Percentiles rank a stretch among this genome's conserved stretches.
Conservation (phyloP, 108 stramenopile genomes). For the Seminavis robusta region DNA sequence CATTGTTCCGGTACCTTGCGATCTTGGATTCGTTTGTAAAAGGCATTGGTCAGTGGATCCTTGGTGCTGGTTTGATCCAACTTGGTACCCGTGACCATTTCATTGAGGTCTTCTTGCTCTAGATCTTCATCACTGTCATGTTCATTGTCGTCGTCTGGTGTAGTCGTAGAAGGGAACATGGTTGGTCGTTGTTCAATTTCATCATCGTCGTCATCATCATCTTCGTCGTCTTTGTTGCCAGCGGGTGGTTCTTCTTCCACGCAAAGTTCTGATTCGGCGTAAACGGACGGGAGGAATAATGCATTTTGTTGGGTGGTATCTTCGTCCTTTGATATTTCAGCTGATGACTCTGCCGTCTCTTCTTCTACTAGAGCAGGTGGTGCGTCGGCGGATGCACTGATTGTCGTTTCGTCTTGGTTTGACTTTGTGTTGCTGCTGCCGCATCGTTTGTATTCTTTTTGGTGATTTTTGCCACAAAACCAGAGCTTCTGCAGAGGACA, state of each 20-base stretch:
- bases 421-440: constrained; percentile 16
- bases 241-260: constrained; percentile 77
- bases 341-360: no score
- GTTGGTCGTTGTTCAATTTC: background rate
- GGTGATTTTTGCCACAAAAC: constrained; percentile 73
- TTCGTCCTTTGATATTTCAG: no score
- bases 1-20: constrained; percentile 68
- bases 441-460: constrained; percentile 57
- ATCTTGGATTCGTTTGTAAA: constrained; percentile 55
- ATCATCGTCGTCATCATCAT: background rate
- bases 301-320: background rate
- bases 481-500: constrained; percentile 59
- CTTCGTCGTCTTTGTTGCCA: background rate
- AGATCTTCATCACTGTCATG: constrained; percentile 58
- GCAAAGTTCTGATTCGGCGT: constrained; percentile 63
- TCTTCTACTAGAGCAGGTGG: no score
- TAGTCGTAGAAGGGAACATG: background rate
- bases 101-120: constrained; percentile 81
- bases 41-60: constrained; percentile 68
- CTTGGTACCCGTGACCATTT: constrained; percentile 41
- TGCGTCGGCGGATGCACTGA: no score
- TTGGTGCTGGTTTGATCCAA: constrained; percentile 45
- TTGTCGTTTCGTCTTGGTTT: background rate
- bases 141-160: constrained; percentile 18
- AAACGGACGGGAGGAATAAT: constrained; percentile 62